Base-by-base conservation (phyloP, 2,329 filamentous ascomycete species). In the Diaporthe citriasiana region DNA sequence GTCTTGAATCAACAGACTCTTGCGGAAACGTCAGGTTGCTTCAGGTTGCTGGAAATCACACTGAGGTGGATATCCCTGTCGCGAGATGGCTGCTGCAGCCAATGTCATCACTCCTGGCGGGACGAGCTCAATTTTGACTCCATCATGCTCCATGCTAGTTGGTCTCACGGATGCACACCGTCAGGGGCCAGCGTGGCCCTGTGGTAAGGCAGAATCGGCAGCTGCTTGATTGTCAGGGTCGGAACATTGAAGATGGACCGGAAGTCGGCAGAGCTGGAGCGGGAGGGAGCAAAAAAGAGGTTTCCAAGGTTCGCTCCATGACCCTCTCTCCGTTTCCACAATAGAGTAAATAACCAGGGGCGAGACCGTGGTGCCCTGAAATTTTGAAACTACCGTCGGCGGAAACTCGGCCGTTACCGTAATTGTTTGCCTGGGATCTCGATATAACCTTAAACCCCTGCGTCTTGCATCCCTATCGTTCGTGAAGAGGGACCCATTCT, bases 381-480 rank as follows among this genome's bases (percentile, higher is more conserved):
- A 51, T 51, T 38, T 66, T 66, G 63, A 66, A 66, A 66, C 63
- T 27, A 66, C 30, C 45, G 45, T 38, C 63, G 63, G 63, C 63
- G 51, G 63, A 66, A 38, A 22, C 33, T 66, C 45, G 45, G 63
- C 45, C 45, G 63, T 66, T 66, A 19, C 13, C 30, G 38, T 17
- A 25, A 27, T 66, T 27, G 38, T 38, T 51, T 66, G 33, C 27
- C 45, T 25, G 30, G 63, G 33, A 66, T 51, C 63, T 50, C 63
- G 63, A 50, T 50, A 51, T 66, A 60, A 25, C 57, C 30, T 51
- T 51, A 51, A 50, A 50, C 45, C 60, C 59, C 42, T 66, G 63
- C 63, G 22, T 22, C 45, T 22, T 66, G 63, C 45, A 27, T 66
- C 13, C 33, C 35, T 47, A 19, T 35, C 33, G 15, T 38, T 51